phyloP scores from a whole-genome alignment of 2,329 filamentous ascomycete species.

The Penicillium aurantiogriseum region DNA sequence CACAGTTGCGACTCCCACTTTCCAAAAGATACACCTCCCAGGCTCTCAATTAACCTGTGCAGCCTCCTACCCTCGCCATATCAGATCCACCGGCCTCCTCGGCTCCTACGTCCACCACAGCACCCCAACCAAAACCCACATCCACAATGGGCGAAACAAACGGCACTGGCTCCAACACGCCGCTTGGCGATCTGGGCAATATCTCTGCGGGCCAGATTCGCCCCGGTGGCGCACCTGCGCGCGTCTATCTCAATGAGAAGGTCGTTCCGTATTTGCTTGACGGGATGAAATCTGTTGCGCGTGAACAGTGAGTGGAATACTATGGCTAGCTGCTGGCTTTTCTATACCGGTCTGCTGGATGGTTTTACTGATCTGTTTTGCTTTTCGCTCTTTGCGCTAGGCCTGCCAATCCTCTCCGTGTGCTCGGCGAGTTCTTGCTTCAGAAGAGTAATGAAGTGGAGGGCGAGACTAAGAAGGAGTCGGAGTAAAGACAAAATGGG shows the following conservation, averaged over 20 bases:
- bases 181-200: slow-evolving; percentile 46
- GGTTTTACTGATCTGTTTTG: not conserved
- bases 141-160: slow-evolving; percentile 25
- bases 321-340: not conserved
- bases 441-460: slow-evolving; percentile 67
- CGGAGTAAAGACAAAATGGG: slow-evolving; percentile 18
- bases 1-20: not conserved
- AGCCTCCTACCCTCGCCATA: not conserved
- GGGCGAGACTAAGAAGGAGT: slow-evolving; percentile 31
- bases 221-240: slow-evolving; percentile 65
- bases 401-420: slow-evolving; percentile 66
- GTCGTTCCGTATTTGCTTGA: slow-evolving; percentile 68
- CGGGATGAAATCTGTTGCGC: slow-evolving; percentile 71
- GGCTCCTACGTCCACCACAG: not conserved
- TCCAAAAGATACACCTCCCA: not conserved
- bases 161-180: slow-evolving; percentile 25
- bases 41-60: not conserved
- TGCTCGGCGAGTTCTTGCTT: slow-evolving; percentile 68
- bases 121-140: not conserved
- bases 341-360: not conserved
- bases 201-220: slow-evolving; percentile 53
- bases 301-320: slow-evolving; percentile 63
- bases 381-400: slow-evolving; percentile 38
- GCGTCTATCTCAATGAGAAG: slow-evolving; percentile 69
- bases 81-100: not conserved